Conservation (phyloP, 1,139 yeast genomes). For the Chernovozyma sophiae-reginae region DNA sequence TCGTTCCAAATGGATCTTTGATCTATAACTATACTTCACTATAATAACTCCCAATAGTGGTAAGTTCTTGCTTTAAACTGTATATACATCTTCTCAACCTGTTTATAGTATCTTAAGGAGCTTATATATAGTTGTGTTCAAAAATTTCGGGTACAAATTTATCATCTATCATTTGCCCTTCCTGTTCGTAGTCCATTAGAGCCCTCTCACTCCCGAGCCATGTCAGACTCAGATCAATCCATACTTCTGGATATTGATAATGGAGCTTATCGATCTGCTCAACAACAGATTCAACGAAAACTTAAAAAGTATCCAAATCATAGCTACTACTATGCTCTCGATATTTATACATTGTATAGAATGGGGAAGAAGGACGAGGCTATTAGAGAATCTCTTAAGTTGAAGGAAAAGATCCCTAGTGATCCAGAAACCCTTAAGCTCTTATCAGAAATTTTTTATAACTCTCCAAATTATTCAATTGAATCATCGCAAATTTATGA, state of each 20-base stretch:
- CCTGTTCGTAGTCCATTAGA: too few relatives aligned
- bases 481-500: slow-evolving; percentile 50
- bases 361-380: slow-evolving; percentile 46
- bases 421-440: slow-evolving; percentile 52
- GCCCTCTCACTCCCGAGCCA: slow-evolving; percentile 6
- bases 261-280: slow-evolving; percentile 54
- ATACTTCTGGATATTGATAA: slow-evolving; percentile 46
- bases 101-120: too few relatives aligned
- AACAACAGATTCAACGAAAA: slow-evolving; percentile 44
- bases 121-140: too few relatives aligned
- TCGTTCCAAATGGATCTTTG: too few relatives aligned
- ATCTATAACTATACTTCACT: too few relatives aligned
- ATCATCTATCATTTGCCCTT: too few relatives aligned
- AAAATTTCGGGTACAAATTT: too few relatives aligned
- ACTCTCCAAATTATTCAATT: slow-evolving; percentile 26
- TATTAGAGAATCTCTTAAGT: slow-evolving; percentile 33
- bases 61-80: too few relatives aligned
- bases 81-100: too few relatives aligned
- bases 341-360: slow-evolving; percentile 38
- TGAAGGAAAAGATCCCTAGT: slow-evolving; percentile 46
- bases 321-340: slow-evolving; percentile 50
- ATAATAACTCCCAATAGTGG: too few relatives aligned
- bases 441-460: slow-evolving; percentile 35
- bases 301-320: slow-evolving; percentile 53
- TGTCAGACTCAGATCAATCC: slow-evolving; percentile 24